Evolutionary conservation across 768 basidiomycete species (phyloP).

Genomic region (Sarcodon aspratus): DNA sequence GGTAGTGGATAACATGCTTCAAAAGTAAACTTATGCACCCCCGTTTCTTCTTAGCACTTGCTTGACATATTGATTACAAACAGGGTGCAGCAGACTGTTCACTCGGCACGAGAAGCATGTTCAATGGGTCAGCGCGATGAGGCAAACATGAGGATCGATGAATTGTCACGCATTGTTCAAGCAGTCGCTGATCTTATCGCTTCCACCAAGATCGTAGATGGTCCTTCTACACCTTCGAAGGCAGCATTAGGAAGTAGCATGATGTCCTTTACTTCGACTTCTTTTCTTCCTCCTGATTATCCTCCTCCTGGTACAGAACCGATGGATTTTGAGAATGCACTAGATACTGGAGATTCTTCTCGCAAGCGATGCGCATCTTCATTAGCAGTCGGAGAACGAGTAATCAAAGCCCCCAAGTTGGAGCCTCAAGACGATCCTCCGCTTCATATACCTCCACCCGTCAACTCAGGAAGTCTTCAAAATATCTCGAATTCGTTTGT

Average conservation of each 20-base stretch:
- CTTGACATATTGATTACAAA: conserved; percentile 4
- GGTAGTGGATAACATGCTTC: conserved; percentile 37
- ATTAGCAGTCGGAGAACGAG: conserved; percentile 27
- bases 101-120: conserved; percentile 16
- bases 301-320: conserved; percentile 10
- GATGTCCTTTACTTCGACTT: conserved; percentile 4
- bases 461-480: conserved; percentile 10
- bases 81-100: conserved; percentile 16
- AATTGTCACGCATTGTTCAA: conserved; percentile 15
- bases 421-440: conserved; percentile 33
- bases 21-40: conserved; percentile 36
- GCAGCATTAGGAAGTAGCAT: background rate
- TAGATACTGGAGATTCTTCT: conserved; percentile 27
- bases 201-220: conserved; percentile 13
- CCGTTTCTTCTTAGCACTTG: conserved; percentile 25
- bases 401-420: conserved; percentile 35
- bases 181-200: conserved; percentile 16
- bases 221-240: conserved; percentile 1
- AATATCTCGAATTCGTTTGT: conserved; percentile 9
- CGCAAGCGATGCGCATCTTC: conserved; percentile 43
- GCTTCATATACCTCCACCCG: conserved; percentile 8
- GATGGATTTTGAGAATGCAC: conserved; percentile 15
- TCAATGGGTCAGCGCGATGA: conserved; percentile 15
- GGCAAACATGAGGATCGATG: conserved; percentile 13
- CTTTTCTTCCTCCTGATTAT: conserved; percentile 12